A percentile compares a stretch with the other conserved stretches of the same genome.
Conservation (phyloP, 139 green algal species). For the Picochlorum sp. region DNA sequence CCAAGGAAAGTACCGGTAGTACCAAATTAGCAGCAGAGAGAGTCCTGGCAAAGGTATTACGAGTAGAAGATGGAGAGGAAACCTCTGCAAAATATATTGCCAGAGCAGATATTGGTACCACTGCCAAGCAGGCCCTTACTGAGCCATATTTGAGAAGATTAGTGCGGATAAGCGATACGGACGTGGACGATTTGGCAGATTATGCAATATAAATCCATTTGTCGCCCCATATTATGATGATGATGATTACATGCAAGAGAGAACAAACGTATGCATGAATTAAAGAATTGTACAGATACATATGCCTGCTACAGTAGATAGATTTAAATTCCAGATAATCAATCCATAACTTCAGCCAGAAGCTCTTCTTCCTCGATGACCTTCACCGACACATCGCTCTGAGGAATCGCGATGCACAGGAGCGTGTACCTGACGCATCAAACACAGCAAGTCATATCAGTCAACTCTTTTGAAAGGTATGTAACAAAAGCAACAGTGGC, state of each 20-base stretch:
- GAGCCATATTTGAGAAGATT: constrained; percentile 49
- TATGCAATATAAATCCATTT: constrained; percentile 5
- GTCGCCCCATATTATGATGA: too few relatives aligned
- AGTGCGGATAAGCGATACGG: constrained; percentile 24
- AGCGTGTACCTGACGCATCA: too few relatives aligned
- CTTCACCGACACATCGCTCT: constrained; percentile 3
- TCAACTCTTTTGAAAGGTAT: too few relatives aligned
- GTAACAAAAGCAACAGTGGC: too few relatives aligned
- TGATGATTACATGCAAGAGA: too few relatives aligned
- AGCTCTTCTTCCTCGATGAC: constrained; percentile 4
- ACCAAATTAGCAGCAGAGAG: constrained; percentile 44
- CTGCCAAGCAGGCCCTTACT: constrained; percentile 35
- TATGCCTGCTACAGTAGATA: too few relatives aligned
- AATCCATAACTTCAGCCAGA: constrained; percentile 1
- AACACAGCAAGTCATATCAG: too few relatives aligned
- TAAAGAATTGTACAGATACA: too few relatives aligned
- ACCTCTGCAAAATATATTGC: constrained; percentile 36
- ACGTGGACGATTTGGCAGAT: constrained; percentile 25
- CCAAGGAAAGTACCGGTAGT: constrained; percentile 21
- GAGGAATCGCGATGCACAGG: not conserved
- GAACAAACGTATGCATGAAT: too few relatives aligned
- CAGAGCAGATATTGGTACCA: constrained; percentile 16
- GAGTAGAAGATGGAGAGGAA: constrained; percentile 21
- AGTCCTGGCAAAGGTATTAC: constrained; percentile 33
- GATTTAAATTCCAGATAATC: too few relatives aligned